Conservation (phyloP, 345 rosid genomes). For the Euphorbia tirucalli region DNA sequence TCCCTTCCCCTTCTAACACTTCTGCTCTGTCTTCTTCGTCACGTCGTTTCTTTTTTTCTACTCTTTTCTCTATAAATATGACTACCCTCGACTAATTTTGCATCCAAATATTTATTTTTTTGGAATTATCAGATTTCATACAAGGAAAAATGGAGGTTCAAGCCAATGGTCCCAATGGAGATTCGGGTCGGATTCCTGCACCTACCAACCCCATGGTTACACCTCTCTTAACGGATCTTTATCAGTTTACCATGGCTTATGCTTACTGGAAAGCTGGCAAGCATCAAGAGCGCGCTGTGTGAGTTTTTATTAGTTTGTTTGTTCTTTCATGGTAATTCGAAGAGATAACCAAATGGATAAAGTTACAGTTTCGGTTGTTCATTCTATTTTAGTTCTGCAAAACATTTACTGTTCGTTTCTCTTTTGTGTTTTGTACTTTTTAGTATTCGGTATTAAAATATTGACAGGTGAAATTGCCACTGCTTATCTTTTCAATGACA, state of each 20-base stretch:
- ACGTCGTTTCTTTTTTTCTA: neutral
- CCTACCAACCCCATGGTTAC: conserved; percentile 97
- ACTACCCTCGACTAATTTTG: neutral
- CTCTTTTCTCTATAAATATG: neutral
- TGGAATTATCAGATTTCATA: neutral
- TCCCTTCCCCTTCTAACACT: neutral
- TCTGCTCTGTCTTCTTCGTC: neutral
- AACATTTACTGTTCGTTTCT: neutral
- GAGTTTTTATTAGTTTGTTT: conserved; percentile 15
- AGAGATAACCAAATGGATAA: neutral
- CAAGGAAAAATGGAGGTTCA: conserved; percentile 14
- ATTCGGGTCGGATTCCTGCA: conserved; percentile 40
- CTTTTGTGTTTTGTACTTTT: neutral
- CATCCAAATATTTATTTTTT: neutral
- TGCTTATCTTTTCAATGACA: neutral
- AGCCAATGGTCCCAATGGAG: conserved; percentile 15
- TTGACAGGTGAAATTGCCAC: neutral
- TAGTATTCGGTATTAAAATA: neutral
- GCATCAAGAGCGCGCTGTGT: conserved; percentile 84
- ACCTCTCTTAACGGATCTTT: conserved; percentile 91
- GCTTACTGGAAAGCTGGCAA: conserved; percentile 98
- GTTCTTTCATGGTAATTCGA: conserved; percentile 1
- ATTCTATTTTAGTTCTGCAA: neutral
- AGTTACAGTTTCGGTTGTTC: neutral
- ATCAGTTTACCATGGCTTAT: conserved; percentile 97